phyloP scores from a whole-genome alignment of 768 basidiomycete genomes.

The Collybiopsis luxurians region DNA sequence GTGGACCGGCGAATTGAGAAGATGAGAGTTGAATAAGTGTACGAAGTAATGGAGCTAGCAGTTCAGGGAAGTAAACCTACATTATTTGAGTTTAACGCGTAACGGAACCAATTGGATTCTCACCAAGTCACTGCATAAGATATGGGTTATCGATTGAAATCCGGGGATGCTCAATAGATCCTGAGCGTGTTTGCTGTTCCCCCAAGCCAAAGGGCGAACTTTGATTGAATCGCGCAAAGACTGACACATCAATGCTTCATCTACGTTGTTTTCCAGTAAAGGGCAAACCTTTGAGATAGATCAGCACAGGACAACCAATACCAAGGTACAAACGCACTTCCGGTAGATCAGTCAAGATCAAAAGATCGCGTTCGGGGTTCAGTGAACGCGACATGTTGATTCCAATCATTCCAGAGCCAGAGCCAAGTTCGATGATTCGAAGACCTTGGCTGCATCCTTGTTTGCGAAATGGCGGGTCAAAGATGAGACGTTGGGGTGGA shows the following conservation, averaged over 20 bases:
- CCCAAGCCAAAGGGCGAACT: conserved; percentile 73
- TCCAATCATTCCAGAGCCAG: conserved; percentile 69
- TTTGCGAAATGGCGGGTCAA: conserved; percentile 51
- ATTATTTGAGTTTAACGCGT: background rate
- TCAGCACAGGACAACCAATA: background rate
- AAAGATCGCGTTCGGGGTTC: conserved; percentile 38
- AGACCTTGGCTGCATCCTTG: conserved; percentile 3
- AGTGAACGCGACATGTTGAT: conserved; percentile 33
- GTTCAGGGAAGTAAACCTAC: conserved; percentile 84
- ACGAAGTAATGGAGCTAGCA: conserved; percentile 73
- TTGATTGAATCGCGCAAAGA: conserved; percentile 22
- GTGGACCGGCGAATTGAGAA: conserved; percentile 31
- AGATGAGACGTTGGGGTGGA: conserved; percentile 33
- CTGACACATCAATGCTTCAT: conserved; percentile 5
- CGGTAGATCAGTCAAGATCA: conserved; percentile 73
- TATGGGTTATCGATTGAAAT: conserved; percentile 45
- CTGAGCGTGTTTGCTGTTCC: conserved; percentile 42
- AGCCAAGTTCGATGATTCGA: conserved; percentile 72
- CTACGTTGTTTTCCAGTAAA: conserved; percentile 39
- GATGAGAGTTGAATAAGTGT: conserved; percentile 73
- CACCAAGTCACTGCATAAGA: conserved; percentile 85
- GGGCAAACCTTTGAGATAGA: conserved; percentile 38
- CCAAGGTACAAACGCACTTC: conserved; percentile 45
- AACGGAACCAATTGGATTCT: conserved; percentile 21
- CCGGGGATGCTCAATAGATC: conserved; percentile 27